Conservation (phyloP, 768 basidiomycete species). For the Amanita fuliginea region DNA sequence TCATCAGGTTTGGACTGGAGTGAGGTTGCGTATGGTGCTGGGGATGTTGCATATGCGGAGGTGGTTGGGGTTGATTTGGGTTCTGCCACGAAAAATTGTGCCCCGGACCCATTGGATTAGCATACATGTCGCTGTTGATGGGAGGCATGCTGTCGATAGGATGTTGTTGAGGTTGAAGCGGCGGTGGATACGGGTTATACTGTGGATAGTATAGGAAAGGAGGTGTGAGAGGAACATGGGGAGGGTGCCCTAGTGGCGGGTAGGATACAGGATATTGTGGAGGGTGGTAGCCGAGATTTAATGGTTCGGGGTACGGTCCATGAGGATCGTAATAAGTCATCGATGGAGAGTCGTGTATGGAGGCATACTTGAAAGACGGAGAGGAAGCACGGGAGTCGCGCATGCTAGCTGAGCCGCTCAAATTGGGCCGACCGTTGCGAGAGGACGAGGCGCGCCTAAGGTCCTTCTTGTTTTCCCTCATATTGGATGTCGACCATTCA, state of each 20-base stretch:
- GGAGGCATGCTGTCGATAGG: slow-evolving; percentile 22
- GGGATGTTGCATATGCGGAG: slow-evolving; percentile 21
- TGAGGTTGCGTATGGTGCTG: slow-evolving; percentile 17
- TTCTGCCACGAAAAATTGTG: slow-evolving; percentile 29
- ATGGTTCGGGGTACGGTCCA: slow-evolving; percentile 23
- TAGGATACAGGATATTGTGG: slow-evolving; percentile 41
- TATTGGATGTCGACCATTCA: slow-evolving; percentile 54
- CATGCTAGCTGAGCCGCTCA: slow-evolving; percentile 50
- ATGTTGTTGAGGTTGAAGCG: slow-evolving; percentile 21
- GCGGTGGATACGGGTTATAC: slow-evolving; percentile 26
- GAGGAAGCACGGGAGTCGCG: slow-evolving; percentile 68
- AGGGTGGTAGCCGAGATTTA: slow-evolving; percentile 32
- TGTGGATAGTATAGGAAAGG: slow-evolving; percentile 30
- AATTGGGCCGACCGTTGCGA: slow-evolving; percentile 35
- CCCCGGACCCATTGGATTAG: slow-evolving; percentile 19
- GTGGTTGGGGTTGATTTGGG: slow-evolving; percentile 13
- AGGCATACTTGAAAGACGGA: slow-evolving; percentile 66
- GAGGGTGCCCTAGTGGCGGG: slow-evolving; percentile 31
- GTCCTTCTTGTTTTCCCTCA: slow-evolving; percentile 45
- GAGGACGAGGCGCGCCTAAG: slow-evolving; percentile 43
- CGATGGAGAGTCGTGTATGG: slow-evolving; percentile 50
- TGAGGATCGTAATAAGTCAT: slow-evolving; percentile 37
- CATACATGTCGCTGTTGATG: slow-evolving; percentile 21
- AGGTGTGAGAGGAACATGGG: slow-evolving; percentile 25
- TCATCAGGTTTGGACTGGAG: slow-evolving; percentile 10